These are phyloP conservation scores for Blechomonas ayalai DNA, from an alignment of 208 protist genomes.

Conservation along the genomic window DNA sequence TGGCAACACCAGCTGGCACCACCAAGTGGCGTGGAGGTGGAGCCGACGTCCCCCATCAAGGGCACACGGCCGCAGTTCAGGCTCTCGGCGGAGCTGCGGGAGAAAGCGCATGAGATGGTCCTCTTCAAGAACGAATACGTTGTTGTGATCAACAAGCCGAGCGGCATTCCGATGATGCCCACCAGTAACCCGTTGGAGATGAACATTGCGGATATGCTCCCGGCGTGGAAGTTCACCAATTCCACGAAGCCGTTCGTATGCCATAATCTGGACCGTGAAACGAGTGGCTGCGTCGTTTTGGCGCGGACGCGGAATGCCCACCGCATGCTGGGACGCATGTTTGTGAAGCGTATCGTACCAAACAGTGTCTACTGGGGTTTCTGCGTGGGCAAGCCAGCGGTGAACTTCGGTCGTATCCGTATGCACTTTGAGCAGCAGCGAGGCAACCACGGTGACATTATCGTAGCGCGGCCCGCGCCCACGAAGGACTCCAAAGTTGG, in stretches of 20 bases:
- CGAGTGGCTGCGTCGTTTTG: conserved; percentile 87
- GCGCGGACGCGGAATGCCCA: conserved; percentile 71
- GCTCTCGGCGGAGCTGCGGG: conserved; percentile 50
- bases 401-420: conserved; percentile 84
- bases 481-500: conserved; percentile 72
- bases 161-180: conserved; percentile 87
- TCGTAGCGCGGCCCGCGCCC: conserved; percentile 71
- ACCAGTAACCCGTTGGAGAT: conserved; percentile 73
- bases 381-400: conserved; percentile 74
- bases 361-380: conserved; percentile 92
- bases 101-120: conserved; percentile 87
- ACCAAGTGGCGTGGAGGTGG: conserved; percentile 25
- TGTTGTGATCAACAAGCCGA: conserved; percentile 92
- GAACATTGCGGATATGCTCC: conserved; percentile 83
- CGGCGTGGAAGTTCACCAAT: conserved; percentile 87
- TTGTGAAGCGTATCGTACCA: conserved; percentile 83
- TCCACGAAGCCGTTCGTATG: conserved; percentile 66
- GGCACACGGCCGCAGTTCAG: conserved; percentile 21
- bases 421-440: conserved; percentile 90
- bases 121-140: conserved; percentile 93
- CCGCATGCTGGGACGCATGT: conserved; percentile 85
- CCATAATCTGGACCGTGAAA: conserved; percentile 88
- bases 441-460: conserved; percentile 50
- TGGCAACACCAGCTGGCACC: conserved; percentile 57
- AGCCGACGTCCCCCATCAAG: neutral